Evolutionary conservation across 2,329 filamentous ascomycete species (phyloP), one percentile per base, ranked within the genome.

Genomic region (Biscogniauxia mediterranea): DNA sequence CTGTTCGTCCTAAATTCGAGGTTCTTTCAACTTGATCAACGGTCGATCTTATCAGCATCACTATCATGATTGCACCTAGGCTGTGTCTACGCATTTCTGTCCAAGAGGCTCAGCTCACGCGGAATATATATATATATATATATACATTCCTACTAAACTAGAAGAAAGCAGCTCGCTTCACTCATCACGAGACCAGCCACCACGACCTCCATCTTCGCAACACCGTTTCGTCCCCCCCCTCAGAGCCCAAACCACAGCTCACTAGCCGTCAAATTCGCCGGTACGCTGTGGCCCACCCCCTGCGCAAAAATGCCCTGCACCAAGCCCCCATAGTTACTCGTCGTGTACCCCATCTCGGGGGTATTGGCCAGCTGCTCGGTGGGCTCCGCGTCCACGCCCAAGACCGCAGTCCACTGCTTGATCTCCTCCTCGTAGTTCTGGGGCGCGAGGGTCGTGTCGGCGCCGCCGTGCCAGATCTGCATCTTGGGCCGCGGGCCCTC

Each of bases 381-480:
- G 1, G 77, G 70, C 13, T 70, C 71, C 57, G 74, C 69, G 0
- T 67, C 68, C 19, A 77, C 72, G 8, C 80, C 81, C 57, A 82
- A 79, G 1, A 85, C 78, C 19, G 76, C 79, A 0, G 80, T 78
- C 82, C 82, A 85, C 73, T 84, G 77, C 76, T 85, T 84, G 69
- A 84, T 80, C 56, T 80, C 80, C 75, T 87, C 85, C 49, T 83
- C 71, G 68, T 85, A 85, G 72, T 86, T 86, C 66, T 79, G 77
- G 17, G 80, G 80, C 56, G 76, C 75, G 9, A 87, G 75, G 0
- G 79, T 84, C 11, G 71, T 72, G 68, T 87, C 84, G 2, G 70
- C 72, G 46, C 78, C 80, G 50, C 84, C 84, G 68, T 87, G 84
- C 75, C 81, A 86, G 68, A 86, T 79, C 69, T 84, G 81, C 79